phyloP scores from a whole-genome alignment of 2,329 filamentous ascomycete species.

The Paracoccidioides lutzii region DNA sequence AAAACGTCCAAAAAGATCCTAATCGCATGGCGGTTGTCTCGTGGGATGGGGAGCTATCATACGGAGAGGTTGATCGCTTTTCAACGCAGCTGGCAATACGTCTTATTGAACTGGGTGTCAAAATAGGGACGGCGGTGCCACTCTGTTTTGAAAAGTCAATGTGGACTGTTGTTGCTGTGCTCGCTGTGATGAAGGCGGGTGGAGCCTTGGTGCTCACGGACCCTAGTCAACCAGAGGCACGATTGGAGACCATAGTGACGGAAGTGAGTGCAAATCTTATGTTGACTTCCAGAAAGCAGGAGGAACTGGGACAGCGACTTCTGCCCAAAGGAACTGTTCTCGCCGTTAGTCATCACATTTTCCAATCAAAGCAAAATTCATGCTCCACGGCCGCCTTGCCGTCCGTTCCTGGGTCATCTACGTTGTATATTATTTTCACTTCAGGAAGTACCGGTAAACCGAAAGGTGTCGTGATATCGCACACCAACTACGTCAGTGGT shows the following conservation, averaged over 20 bases:
- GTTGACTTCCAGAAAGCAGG: slow-evolving; percentile 10
- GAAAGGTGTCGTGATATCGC: slow-evolving; percentile 50
- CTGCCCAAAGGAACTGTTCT: slow-evolving; percentile 4
- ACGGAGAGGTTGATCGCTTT: slow-evolving; percentile 20
- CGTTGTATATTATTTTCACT: slow-evolving; percentile 48
- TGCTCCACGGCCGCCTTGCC: neutral
- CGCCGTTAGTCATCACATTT: slow-evolving; percentile 1
- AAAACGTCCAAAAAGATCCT: slow-evolving; percentile 7
- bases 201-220: slow-evolving; percentile 20
- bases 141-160: slow-evolving; percentile 22
- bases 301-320: slow-evolving; percentile 5
- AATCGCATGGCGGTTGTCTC: slow-evolving; percentile 14
- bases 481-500: slow-evolving; percentile 45
- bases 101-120: slow-evolving; percentile 20
- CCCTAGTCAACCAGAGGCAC: slow-evolving; percentile 18
- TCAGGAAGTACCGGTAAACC: slow-evolving; percentile 42
- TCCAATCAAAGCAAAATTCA: neutral
- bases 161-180: slow-evolving; percentile 19
- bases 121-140: slow-evolving; percentile 15
- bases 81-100: slow-evolving; percentile 19
- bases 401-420: slow-evolving; percentile 7
- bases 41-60: slow-evolving; percentile 21
- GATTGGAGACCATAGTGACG: slow-evolving; percentile 19
- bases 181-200: slow-evolving; percentile 21
- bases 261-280: slow-evolving; percentile 10